A percentile compares a stretch with the other conserved stretches of the same genome.
Conservation (phyloP, 2,329 filamentous ascomycete species). For the Colletotrichum siamense region DNA sequence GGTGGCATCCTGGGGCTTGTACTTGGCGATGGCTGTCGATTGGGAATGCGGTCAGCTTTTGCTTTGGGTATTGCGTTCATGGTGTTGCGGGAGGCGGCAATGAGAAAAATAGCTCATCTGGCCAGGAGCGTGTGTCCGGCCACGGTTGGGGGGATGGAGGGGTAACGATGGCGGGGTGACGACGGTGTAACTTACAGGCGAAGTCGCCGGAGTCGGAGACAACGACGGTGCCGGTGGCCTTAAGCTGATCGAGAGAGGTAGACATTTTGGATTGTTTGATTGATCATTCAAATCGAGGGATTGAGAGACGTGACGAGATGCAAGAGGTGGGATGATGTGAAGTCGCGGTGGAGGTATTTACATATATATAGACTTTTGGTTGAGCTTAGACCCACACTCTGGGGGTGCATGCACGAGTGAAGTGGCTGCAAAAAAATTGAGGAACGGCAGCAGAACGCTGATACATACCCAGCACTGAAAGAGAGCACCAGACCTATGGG, state of each 20-base stretch:
- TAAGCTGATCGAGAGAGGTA: slow-evolving; percentile 94
- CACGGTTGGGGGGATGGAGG: not conserved
- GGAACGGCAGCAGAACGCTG: not conserved
- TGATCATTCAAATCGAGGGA: not conserved
- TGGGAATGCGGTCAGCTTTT: slow-evolving; percentile 17
- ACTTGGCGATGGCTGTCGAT: slow-evolving; percentile 88
- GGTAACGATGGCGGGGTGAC: not conserved
- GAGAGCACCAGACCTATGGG: not conserved
- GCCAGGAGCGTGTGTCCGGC: not conserved
- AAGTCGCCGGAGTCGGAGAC: slow-evolving; percentile 96
- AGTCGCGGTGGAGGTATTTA: slow-evolving; percentile 12
- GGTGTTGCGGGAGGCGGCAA: not conserved
- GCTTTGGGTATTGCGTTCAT: not conserved
- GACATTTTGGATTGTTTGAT: slow-evolving; percentile 63
- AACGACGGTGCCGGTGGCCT: slow-evolving; percentile 94
- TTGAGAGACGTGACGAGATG: not conserved
- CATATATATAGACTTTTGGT: slow-evolving; percentile 13
- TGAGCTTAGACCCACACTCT: slow-evolving; percentile 6
- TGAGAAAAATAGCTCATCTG: slow-evolving; percentile 3
- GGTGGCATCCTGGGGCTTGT: slow-evolving; percentile 99
- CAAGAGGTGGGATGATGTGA: slow-evolving; percentile 5
- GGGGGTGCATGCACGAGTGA: not conserved
- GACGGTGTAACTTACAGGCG: slow-evolving; percentile 64
- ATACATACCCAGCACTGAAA: not conserved
- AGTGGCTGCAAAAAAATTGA: not conserved